phyloP scores from a whole-genome alignment of 2,329 filamentous ascomycete genomes.

The Monosporascus sp. region DNA sequence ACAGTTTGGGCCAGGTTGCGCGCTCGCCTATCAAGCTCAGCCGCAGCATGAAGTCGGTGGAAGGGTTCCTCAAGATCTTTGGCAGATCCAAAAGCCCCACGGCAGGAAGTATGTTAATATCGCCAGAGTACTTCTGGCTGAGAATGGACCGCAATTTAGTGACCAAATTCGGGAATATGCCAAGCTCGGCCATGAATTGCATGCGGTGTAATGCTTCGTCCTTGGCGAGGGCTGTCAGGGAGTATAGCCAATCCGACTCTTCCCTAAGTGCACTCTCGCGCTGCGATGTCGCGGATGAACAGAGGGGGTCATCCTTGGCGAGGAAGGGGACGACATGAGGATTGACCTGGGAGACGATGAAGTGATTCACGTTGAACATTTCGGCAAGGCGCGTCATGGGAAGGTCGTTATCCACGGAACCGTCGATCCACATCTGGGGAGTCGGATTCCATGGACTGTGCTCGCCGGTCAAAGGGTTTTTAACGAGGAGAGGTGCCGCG shows the following conservation, averaged over 20 bases:
- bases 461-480: constrained; percentile 75
- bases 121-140: constrained; percentile 86
- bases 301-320: constrained; percentile 62
- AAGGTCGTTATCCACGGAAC: constrained; percentile 89
- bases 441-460: constrained; percentile 81
- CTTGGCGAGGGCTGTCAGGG: constrained; percentile 67
- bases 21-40: constrained; percentile 74
- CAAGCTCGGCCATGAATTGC: constrained; percentile 74
- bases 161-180: constrained; percentile 72
- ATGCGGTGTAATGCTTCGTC: constrained; percentile 77
- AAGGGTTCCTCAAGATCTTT: constrained; percentile 77
- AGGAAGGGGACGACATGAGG: constrained; percentile 89
- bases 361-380: constrained; percentile 98
- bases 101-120: constrained; percentile 88
- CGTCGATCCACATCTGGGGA: constrained; percentile 85
- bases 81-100: constrained; percentile 71
- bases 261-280: constrained; percentile 30
- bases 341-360: constrained; percentile 96
- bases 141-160: constrained; percentile 77
- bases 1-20: constrained; percentile 88
- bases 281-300: constrained; percentile 27
- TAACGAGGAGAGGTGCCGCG: constrained; percentile 72
- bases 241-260: constrained; percentile 57
- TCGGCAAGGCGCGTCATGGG: constrained; percentile 86
- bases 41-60: constrained; percentile 77